Percentiles rank a stretch among this genome's conserved stretches.
phyloP scores from a whole-genome alignment of 2,329 filamentous ascomycete species.

The Monosporascus cannonballus region DNA sequence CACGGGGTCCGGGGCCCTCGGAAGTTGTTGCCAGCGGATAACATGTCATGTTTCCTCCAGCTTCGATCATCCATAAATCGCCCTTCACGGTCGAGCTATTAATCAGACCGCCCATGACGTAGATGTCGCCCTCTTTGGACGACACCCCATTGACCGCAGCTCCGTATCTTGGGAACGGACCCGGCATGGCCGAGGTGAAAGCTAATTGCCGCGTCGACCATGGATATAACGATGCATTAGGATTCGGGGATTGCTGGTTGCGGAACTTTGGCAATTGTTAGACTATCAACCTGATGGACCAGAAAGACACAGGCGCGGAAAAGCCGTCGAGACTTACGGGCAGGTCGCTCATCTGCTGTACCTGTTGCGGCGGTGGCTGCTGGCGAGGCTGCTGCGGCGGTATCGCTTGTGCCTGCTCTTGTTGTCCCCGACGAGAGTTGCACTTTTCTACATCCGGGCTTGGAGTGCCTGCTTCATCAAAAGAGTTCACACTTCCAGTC shows the following conservation, averaged over 20 bases:
- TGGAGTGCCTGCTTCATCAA: slow-evolving; percentile 52
- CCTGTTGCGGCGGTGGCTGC: slow-evolving; percentile 5
- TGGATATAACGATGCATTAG: slow-evolving; percentile 81
- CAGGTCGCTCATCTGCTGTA: slow-evolving; percentile 26
- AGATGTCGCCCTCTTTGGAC: slow-evolving; percentile 95
- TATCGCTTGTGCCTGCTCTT: slow-evolving; percentile 36
- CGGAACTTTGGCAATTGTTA: slow-evolving; percentile 36
- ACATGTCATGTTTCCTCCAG: slow-evolving; percentile 79
- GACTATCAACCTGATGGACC: slow-evolving; percentile 1
- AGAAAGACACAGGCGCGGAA: not conserved
- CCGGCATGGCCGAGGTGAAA: slow-evolving; percentile 74
- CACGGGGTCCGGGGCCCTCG: slow-evolving; percentile 89
- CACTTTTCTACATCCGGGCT: slow-evolving; percentile 60
- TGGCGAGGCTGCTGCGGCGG: slow-evolving; percentile 19
- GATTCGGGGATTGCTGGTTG: slow-evolving; percentile 40
- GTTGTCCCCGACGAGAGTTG: slow-evolving; percentile 48
- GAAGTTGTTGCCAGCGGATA: slow-evolving; percentile 88
- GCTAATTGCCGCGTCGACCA: slow-evolving; percentile 90
- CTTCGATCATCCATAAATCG: slow-evolving; percentile 96
- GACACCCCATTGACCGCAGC: slow-evolving; percentile 88
- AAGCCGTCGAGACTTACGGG: slow-evolving; percentile 26
- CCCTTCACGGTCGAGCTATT: slow-evolving; percentile 94
- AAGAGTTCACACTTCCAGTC: slow-evolving; percentile 70
- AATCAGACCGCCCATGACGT: slow-evolving; percentile 94
- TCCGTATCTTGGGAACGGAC: slow-evolving; percentile 93